Percentiles rank a stretch among this genome's conserved stretches.
Conservation (phyloP, 306 rosid genomes). For the Arachis stenosperma region DNA sequence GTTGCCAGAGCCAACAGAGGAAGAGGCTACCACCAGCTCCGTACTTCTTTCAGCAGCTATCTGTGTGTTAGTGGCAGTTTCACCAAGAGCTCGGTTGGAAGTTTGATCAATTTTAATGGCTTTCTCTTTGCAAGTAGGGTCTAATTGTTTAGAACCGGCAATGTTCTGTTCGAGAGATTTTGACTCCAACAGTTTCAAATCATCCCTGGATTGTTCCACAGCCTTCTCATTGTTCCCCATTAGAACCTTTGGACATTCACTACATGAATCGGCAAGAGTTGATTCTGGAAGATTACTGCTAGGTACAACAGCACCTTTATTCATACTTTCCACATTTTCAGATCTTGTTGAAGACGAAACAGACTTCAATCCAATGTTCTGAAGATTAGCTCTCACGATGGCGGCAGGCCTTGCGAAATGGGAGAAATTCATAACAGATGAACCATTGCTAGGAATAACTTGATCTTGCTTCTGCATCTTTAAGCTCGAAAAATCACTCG, state of each 20-base stretch:
- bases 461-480: slow-evolving; percentile 62
- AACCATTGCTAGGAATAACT: slow-evolving; percentile 46
- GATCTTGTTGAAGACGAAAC: slow-evolving; percentile 46
- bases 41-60: slow-evolving; percentile 55
- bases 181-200: slow-evolving; percentile 46
- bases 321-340: slow-evolving; percentile 47
- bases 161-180: slow-evolving; percentile 55
- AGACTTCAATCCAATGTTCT: slow-evolving; percentile 51
- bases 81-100: slow-evolving; percentile 49
- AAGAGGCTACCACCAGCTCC: slow-evolving; percentile 71
- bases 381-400: slow-evolving; percentile 67
- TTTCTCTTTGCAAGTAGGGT: slow-evolving; percentile 53
- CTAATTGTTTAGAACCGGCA: slow-evolving; percentile 49
- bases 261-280: slow-evolving; percentile 44
- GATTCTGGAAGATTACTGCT: slow-evolving; percentile 51
- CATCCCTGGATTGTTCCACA: slow-evolving; percentile 51
- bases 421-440: slow-evolving; percentile 73
- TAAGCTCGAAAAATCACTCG: slow-evolving; percentile 54
- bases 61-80: slow-evolving; percentile 47
- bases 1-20: slow-evolving; percentile 87
- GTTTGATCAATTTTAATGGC: slow-evolving; percentile 51
- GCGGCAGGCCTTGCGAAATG: slow-evolving; percentile 92
- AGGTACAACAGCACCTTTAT: slow-evolving; percentile 47
- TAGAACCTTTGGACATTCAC: slow-evolving; percentile 50
- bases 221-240: slow-evolving; percentile 48